Base-by-base conservation (phyloP, 2,329 filamentous ascomycete genomes). In the Acrocalymma vagum region DNA sequence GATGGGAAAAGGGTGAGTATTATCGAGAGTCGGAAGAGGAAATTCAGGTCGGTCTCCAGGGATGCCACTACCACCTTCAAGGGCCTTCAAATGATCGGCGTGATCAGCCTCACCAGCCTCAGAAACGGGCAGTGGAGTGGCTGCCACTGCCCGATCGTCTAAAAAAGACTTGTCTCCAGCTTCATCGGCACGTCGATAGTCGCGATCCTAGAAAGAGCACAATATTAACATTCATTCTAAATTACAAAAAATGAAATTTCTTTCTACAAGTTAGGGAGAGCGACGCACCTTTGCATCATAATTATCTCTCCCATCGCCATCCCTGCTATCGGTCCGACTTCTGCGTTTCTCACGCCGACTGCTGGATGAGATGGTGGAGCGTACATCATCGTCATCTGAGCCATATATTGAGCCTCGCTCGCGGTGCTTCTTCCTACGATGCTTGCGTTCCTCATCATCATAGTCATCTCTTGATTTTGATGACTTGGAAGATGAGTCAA, bases 101-200 rank as follows among this genome's bases (percentile, higher is more conserved):
- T 50, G 50, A 29, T 48, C 44, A 47, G 54, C 38, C 54, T 53
- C 46, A 36, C 41, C 56, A 51, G 53, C 39, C 61, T 68, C 65
- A 64, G 48, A 64, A 65, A 49, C 67, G 70, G 72, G 72, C 70
- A 69, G 66, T 71, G 76, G 76, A 72, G 59, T 61, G 55, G 49
- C 60, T 53, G 78, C 78, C 79, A 82, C 81, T 78, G 78, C 80
- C 80, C 79, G 74, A 72, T 74, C 73, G 64, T 67, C 81, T 85
- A 84, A 83, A 84, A 84, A 84, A 84, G 81, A 78, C 72, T 77
- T 64, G 46, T 61, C 70, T 47, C 55, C 51, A 50, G 55, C 54
- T 51, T 58, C 53, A 58, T 57, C 56, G 56, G 54, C 59, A 53
- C 53, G 47, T 55, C 57, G 60, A 53, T 58, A 52, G 42, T 53